Evolutionary conservation across 164 flowering plant species (phyloP).

Genomic region (Echeveria elegans): DNA sequence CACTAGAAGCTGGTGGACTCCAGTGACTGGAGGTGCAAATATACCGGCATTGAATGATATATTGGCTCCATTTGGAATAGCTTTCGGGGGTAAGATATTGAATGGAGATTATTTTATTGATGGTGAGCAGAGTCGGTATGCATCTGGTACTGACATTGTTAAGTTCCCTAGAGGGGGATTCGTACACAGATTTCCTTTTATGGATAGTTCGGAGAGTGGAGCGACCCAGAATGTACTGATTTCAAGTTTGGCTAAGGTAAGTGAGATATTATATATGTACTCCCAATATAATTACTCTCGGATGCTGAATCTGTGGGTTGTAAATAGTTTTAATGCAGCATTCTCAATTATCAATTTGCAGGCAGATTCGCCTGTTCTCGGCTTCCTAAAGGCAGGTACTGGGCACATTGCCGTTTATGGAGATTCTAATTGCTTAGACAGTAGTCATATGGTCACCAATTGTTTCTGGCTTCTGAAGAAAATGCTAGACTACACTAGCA

Average conservation of each 20-base stretch:
- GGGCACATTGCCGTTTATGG: slow-evolving; percentile 94
- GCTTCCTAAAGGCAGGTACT: slow-evolving; percentile 61
- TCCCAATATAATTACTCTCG: background rate
- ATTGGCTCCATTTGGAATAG: slow-evolving; percentile 90
- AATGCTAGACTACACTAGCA: slow-evolving; percentile 71
- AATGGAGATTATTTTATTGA: slow-evolving; percentile 89
- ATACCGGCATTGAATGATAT: slow-evolving; percentile 94
- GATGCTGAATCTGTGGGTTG: background rate
- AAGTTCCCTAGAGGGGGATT: slow-evolving; percentile 82
- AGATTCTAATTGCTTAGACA: slow-evolving; percentile 95
- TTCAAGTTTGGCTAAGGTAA: slow-evolving; percentile 65
- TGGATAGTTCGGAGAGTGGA: slow-evolving; percentile 87
- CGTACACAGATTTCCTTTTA: slow-evolving; percentile 74
- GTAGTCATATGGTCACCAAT: slow-evolving; percentile 98
- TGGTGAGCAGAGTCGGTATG: slow-evolving; percentile 92
- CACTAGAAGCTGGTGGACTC: slow-evolving; percentile 99
- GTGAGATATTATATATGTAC: background rate
- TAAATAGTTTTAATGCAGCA: background rate
- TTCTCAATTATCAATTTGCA: slow-evolving; percentile 21
- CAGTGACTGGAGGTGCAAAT: slow-evolving; percentile 96
- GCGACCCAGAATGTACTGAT: slow-evolving; percentile 65
- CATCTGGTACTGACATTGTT: slow-evolving; percentile 90
- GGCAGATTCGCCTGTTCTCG: slow-evolving; percentile 86
- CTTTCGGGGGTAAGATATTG: slow-evolving; percentile 92
- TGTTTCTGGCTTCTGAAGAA: slow-evolving; percentile 87